These are phyloP conservation scores for Metschnikowia gelsemii DNA, from an alignment of 805 yeast species.

Conservation along the genomic window DNA sequence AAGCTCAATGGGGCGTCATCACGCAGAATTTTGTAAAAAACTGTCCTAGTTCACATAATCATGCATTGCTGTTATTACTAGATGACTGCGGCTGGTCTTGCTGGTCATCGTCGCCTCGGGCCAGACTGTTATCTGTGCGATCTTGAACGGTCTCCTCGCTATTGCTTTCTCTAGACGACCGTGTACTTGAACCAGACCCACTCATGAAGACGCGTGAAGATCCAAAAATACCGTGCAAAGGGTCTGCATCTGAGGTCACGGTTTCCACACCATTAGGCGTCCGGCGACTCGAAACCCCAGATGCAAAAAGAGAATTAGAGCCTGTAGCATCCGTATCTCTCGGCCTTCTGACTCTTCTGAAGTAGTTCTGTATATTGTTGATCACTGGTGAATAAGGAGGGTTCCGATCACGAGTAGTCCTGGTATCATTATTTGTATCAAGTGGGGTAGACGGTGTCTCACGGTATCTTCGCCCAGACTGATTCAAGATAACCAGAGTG, in stretches of 20 bases:
- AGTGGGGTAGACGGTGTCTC: constrained; percentile 17
- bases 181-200: constrained; percentile 1
- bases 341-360: constrained; percentile 11
- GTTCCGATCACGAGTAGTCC: constrained; percentile 10
- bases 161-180: neutral
- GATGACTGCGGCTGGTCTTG: neutral
- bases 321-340: constrained; percentile 11
- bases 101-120: too few species aligned
- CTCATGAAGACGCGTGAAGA: neutral
- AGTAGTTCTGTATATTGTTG: constrained; percentile 16
- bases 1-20: too few species aligned
- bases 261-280: constrained; percentile 48
- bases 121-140: too few species aligned
- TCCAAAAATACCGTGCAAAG: constrained; percentile 7
- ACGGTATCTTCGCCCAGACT: constrained; percentile 5
- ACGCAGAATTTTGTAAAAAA: too few species aligned
- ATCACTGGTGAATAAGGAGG: constrained; percentile 18
- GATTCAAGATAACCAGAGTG: constrained; percentile 15
- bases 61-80: neutral
- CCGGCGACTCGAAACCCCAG: constrained; percentile 50
- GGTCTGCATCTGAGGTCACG: constrained; percentile 13
- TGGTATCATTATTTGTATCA: neutral
- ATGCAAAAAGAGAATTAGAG: constrained; percentile 35
- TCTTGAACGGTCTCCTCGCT: neutral
- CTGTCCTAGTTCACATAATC: neutral